Evolutionary conservation across 192 early-diverging fungal genomes (phyloP).

Genomic region (Entomortierella chlamydospora): DNA sequence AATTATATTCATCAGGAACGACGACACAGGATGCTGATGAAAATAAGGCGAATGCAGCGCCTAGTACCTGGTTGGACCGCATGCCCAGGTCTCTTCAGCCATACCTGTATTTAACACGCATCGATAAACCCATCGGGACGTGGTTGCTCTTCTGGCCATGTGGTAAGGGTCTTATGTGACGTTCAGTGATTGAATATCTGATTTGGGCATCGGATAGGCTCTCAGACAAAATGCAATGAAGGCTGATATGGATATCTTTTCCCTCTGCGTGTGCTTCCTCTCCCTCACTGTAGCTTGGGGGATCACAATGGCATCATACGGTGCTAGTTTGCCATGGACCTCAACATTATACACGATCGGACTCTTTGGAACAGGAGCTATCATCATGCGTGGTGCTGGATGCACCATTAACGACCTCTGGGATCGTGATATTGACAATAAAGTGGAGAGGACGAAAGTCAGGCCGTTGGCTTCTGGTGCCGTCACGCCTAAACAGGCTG

Average conservation of each 20-base stretch:
- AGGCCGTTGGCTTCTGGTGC: conserved; percentile 87
- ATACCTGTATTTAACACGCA: conserved; percentile 78
- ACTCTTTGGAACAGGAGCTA: conserved; percentile 86
- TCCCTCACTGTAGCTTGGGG: conserved; percentile 69
- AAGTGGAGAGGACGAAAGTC: conserved; percentile 83
- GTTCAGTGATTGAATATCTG: background rate
- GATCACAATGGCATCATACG: conserved; percentile 76
- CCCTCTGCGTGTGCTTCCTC: too few species aligned
- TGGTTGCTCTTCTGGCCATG: conserved; percentile 95
- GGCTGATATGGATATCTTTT: too few species aligned
- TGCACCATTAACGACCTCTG: conserved; percentile 98
- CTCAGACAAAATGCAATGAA: too few species aligned
- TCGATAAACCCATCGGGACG: conserved; percentile 94
- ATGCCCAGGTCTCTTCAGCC: conserved; percentile 67
- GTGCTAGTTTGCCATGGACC: conserved; percentile 60
- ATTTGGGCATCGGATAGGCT: too few species aligned
- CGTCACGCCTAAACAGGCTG: conserved; percentile 73
- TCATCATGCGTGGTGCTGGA: conserved; percentile 95
- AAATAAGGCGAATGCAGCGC: background rate
- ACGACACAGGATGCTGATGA: background rate
- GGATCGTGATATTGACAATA: conserved; percentile 91
- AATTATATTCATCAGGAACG: conserved; percentile 6
- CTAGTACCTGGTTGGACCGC: conserved; percentile 41
- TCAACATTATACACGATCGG: conserved; percentile 74
- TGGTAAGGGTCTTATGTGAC: conserved; percentile 57